A percentile compares a stretch with the other conserved stretches of the same genome.
Conservation (phyloP, 495 filamentous ascomycete species). For the Aspergillus affinis region DNA sequence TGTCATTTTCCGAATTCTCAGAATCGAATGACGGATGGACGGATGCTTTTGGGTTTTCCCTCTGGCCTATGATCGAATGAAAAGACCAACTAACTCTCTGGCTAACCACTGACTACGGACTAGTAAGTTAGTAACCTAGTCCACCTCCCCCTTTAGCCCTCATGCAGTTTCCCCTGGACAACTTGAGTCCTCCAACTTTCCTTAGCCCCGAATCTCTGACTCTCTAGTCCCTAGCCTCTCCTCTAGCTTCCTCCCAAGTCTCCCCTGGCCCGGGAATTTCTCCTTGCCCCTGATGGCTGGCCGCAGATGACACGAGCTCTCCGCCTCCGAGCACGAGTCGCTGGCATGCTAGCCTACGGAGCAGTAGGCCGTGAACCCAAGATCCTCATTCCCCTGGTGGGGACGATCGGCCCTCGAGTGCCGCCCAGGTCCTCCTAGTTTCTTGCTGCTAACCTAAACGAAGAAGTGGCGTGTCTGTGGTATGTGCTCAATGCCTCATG, state of each 20-base stretch:
- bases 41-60: background rate
- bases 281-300: conserved; percentile 2
- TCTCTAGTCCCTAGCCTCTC: background rate
- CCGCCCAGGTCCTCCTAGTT: conserved; percentile 22
- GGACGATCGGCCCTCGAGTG: conserved; percentile 29
- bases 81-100: background rate
- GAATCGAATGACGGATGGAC: background rate
- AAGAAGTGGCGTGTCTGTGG: conserved; percentile 23
- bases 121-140: conserved; percentile 22
- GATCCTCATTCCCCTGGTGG: conserved; percentile 29
- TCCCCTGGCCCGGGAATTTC: background rate
- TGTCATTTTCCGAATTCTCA: too few species aligned
- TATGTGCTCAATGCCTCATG: conserved; percentile 11
- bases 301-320: conserved; percentile 16
- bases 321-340: conserved; percentile 23
- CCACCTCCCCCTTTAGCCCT: conserved; percentile 16
- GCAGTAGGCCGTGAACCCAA: conserved; percentile 13
- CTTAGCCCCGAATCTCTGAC: conserved; percentile 2
- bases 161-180: conserved; percentile 2
- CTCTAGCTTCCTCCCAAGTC: background rate
- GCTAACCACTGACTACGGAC: conserved; percentile 4
- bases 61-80: background rate
- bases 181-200: conserved; percentile 5
- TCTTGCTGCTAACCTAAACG: conserved; percentile 16
- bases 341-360: conserved; percentile 11